phyloP scores from a whole-genome alignment of 495 filamentous ascomycete genomes.

The Aspergillus baeticus region DNA sequence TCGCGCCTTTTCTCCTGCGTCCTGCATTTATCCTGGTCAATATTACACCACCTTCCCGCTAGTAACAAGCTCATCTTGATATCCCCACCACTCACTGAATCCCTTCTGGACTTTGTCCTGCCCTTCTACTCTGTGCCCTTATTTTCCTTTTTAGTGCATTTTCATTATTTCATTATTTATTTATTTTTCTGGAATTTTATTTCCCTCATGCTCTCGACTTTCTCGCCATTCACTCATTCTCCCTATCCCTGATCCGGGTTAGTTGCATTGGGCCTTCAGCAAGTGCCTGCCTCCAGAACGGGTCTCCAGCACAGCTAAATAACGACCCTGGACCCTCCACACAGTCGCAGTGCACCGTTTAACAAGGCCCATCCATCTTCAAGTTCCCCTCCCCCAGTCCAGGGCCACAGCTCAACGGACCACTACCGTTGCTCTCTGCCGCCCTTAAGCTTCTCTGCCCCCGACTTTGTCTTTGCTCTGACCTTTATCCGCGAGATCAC shows the following conservation, averaged over 20 bases:
- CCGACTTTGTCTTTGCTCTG: slow-evolving; percentile 14
- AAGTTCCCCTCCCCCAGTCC: slow-evolving; percentile 18
- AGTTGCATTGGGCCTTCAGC: slow-evolving; percentile 11
- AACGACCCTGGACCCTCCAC: slow-evolving; percentile 49
- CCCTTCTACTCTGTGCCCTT: slow-evolving; percentile 12
- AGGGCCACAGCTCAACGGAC: slow-evolving; percentile 20
- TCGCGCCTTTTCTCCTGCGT: slow-evolving; percentile 26
- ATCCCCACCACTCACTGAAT: slow-evolving; percentile 25
- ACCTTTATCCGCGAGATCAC: slow-evolving; percentile 10
- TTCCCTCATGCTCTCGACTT: slow-evolving; percentile 12
- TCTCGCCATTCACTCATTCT: slow-evolving; percentile 5
- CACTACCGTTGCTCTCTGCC: slow-evolving; percentile 20
- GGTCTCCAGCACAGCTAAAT: slow-evolving; percentile 45
- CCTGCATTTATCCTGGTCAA: slow-evolving; percentile 43
- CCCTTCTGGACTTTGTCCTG: slow-evolving; percentile 18
- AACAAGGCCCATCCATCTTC: slow-evolving; percentile 29
- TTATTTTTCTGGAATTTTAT: neutral
- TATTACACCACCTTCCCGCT: slow-evolving; percentile 46
- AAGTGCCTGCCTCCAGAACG: slow-evolving; percentile 23
- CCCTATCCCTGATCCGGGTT: slow-evolving; percentile 20
- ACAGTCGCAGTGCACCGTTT: slow-evolving; percentile 33
- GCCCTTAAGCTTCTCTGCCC: slow-evolving; percentile 17
- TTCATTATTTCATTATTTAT: slow-evolving; percentile 18
- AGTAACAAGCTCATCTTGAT: slow-evolving; percentile 36
- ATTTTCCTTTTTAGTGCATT: slow-evolving; percentile 12